Conservation (phyloP, 73 alveolate species). For the Uronychia binucleata region DNA sequence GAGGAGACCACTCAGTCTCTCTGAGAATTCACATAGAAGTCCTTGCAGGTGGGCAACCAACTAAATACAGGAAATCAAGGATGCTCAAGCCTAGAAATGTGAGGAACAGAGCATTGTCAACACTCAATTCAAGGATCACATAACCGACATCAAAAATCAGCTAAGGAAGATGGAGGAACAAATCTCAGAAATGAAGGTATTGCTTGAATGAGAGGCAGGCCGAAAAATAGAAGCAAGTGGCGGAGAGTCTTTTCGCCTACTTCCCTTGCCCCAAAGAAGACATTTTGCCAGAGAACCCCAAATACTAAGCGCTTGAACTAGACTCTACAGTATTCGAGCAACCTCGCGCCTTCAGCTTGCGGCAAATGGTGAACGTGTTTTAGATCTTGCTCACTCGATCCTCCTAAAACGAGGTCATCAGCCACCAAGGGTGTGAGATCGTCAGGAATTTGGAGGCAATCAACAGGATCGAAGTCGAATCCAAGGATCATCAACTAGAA, state of each 20-base stretch:
- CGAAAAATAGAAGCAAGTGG: too few relatives aligned
- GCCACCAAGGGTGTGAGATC: background rate
- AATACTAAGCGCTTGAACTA: background rate
- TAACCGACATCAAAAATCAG: too few relatives aligned
- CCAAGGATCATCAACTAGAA: background rate
- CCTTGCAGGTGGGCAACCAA: too few relatives aligned
- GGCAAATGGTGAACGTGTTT: background rate
- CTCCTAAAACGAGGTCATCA: background rate
- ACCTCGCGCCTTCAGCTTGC: background rate
- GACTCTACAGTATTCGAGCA: background rate
- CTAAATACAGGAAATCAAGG: too few relatives aligned
- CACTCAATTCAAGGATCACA: too few relatives aligned
- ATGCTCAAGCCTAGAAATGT: too few relatives aligned
- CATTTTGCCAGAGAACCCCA: background rate
- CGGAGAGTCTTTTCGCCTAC: background rate
- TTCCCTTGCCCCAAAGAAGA: background rate
- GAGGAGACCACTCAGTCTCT: too few relatives aligned
- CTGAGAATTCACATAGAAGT: too few relatives aligned
- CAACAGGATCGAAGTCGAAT: background rate
- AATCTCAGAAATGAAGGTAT: too few relatives aligned
- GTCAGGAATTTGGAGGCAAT: background rate
- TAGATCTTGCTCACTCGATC: background rate
- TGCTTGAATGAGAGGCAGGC: too few relatives aligned
- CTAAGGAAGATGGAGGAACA: too few relatives aligned
- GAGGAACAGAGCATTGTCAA: too few relatives aligned